These are phyloP conservation scores for Aspergillus udagawae DNA, from an alignment of 2,329 filamentous ascomycete species.

Conservation along the genomic window DNA sequence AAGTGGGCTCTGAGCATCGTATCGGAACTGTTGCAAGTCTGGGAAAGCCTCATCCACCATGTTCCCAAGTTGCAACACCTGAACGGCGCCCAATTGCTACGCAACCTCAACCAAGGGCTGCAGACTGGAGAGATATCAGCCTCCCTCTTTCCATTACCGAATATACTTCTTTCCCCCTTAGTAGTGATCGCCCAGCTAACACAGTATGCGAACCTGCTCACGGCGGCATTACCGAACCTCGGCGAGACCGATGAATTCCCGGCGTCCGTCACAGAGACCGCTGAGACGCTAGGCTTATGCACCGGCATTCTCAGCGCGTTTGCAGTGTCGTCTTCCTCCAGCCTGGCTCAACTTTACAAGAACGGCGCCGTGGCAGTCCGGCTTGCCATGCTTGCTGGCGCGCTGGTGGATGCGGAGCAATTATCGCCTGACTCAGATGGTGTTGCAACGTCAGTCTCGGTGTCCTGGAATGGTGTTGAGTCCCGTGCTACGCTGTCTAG, in stretches of 20 bases:
- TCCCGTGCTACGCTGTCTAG: slow-evolving; percentile 8
- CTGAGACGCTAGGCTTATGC: slow-evolving; percentile 37
- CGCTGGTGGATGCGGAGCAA: slow-evolving; percentile 36
- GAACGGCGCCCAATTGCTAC: neutral
- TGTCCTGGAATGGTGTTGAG: neutral
- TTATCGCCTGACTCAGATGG: slow-evolving; percentile 22
- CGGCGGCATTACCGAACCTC: neutral
- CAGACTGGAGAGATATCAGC: neutral
- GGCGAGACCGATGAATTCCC: neutral
- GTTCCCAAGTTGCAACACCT: neutral
- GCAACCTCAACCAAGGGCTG: neutral
- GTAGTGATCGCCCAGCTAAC: slow-evolving; percentile 38
- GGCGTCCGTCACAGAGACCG: neutral
- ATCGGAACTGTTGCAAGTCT: neutral
- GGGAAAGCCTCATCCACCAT: neutral
- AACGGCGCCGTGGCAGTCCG: slow-evolving; percentile 38
- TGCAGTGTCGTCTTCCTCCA: slow-evolving; percentile 31
- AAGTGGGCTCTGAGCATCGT: neutral
- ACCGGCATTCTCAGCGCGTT: slow-evolving; percentile 38
- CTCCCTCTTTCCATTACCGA: slow-evolving; percentile 17
- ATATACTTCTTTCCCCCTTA: slow-evolving; percentile 35
- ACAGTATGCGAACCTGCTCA: slow-evolving; percentile 22
- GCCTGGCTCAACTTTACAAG: slow-evolving; percentile 24
- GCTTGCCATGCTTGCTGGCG: slow-evolving; percentile 37
- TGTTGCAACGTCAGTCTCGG: neutral